phyloP scores from a whole-genome alignment of 2,329 filamentous ascomycete genomes.

The Arthrobotrys megalospora region DNA sequence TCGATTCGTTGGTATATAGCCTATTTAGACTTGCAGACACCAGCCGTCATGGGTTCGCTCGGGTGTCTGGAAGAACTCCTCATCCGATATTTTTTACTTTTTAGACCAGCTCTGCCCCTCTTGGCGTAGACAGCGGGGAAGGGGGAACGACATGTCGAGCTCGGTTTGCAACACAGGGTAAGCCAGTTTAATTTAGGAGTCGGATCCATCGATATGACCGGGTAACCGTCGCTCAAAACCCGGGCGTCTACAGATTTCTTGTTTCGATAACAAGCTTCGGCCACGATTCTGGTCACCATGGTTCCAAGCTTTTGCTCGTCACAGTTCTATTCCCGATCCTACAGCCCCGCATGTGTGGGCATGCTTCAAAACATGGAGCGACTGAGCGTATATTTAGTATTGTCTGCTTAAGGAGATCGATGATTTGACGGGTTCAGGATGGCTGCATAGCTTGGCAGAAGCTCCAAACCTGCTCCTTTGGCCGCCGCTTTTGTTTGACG shows the following conservation, averaged over 20 bases:
- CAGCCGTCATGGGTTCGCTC: conserved; percentile 51
- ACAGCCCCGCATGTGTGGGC: conserved; percentile 33
- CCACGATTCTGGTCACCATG: conserved; percentile 42
- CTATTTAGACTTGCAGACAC: conserved; percentile 57
- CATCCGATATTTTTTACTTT: conserved; percentile 59
- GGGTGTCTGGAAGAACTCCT: conserved; percentile 59
- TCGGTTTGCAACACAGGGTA: conserved; percentile 27
- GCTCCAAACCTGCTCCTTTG: conserved; percentile 9
- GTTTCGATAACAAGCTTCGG: conserved; percentile 36
- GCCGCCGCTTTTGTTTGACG: background rate
- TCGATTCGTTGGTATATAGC: conserved; percentile 54
- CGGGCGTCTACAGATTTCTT: conserved; percentile 15
- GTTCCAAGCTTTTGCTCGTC: conserved; percentile 24
- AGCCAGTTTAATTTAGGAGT: conserved; percentile 11
- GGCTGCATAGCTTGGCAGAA: conserved; percentile 34
- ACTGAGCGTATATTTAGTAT: conserved; percentile 44
- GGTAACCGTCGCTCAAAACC: conserved; percentile 14
- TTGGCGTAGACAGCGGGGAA: conserved; percentile 44
- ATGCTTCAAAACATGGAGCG: conserved; percentile 4
- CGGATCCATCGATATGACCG: conserved; percentile 3
- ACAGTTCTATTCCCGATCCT: conserved; percentile 6
- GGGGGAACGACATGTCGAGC: conserved; percentile 41
- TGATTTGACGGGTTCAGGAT: conserved; percentile 13
- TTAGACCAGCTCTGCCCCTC: conserved; percentile 40
- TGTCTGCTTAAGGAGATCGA: conserved; percentile 18